phyloP scores from a whole-genome alignment of 495 filamentous ascomycete genomes.

The Choiromyces venosus region DNA sequence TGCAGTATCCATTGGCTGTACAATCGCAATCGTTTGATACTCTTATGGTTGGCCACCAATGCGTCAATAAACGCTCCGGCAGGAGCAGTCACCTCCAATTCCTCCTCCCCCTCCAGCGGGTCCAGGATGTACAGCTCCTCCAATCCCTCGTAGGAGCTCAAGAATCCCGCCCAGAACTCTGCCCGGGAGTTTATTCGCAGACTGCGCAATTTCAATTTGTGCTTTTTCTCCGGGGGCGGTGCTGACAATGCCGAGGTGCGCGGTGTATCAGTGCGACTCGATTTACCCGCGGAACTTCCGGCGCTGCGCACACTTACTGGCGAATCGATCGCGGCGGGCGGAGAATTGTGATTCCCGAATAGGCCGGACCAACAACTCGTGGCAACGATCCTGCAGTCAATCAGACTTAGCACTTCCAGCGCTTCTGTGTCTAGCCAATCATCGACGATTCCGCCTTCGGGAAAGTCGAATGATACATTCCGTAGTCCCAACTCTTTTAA shows the following conservation, averaged over 20 bases:
- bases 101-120: slow-evolving; percentile 4
- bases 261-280: background rate
- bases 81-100: background rate
- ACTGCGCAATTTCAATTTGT: slow-evolving; percentile 19
- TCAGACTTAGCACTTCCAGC: slow-evolving; percentile 19
- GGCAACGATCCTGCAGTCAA: slow-evolving; percentile 22
- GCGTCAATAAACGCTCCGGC: slow-evolving; percentile 13
- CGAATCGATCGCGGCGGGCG: background rate
- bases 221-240: background rate
- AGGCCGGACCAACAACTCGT: slow-evolving; percentile 6
- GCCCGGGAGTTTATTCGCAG: slow-evolving; percentile 29
- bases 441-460: slow-evolving; percentile 16
- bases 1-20: slow-evolving; percentile 20
- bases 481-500: slow-evolving; percentile 22
- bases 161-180: slow-evolving; percentile 13
- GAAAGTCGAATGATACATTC: slow-evolving; percentile 30
- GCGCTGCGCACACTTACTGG: background rate
- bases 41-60: slow-evolving; percentile 18
- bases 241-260: background rate
- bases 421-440: slow-evolving; percentile 22
- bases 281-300: background rate
- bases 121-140: slow-evolving; percentile 25
- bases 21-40: slow-evolving; percentile 14
- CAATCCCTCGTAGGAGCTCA: slow-evolving; percentile 24
- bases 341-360: background rate